These are phyloP conservation scores for Malus sieversii DNA, from an alignment of 306 rosid genomes.

Conservation along the genomic window DNA sequence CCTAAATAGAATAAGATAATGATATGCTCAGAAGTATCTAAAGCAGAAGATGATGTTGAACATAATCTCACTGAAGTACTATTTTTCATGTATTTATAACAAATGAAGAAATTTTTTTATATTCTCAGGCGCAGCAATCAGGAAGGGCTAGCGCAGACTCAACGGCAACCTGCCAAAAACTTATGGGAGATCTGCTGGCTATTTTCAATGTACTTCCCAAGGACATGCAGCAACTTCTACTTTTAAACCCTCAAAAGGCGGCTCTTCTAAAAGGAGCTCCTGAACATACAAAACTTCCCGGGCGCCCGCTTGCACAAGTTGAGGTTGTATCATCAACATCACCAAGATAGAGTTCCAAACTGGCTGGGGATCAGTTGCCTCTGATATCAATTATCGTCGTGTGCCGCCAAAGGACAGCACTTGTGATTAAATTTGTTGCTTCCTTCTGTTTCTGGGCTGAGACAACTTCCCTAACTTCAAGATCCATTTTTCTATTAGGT, in stretches of 20 bases:
- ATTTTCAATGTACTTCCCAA: conserved; percentile 66
- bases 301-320: conserved; percentile 28
- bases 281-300: conserved; percentile 43
- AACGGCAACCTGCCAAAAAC: conserved; percentile 39
- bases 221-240: conserved; percentile 79
- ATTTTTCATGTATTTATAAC: not conserved
- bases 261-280: conserved; percentile 52
- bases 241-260: conserved; percentile 71
- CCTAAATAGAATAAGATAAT: not conserved
- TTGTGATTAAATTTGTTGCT: conserved; percentile 19
- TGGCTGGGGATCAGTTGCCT: conserved; percentile 17
- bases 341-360: conserved; percentile 33
- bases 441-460: conserved; percentile 17
- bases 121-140: conserved; percentile 54
- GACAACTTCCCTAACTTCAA: conserved; percentile 5
- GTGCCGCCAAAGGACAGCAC: conserved; percentile 19
- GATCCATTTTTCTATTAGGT: conserved; percentile 10
- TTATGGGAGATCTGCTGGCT: conserved; percentile 48
- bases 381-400: conserved; percentile 11
- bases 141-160: conserved; percentile 46
- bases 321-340: conserved; percentile 33
- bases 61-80: not conserved
- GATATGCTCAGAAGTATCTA: not conserved
- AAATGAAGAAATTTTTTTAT: conserved; percentile 7
- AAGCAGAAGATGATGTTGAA: not conserved